Base-by-base conservation (phyloP, 345 rosid genomes). In the Carallia pectinifolia region DNA sequence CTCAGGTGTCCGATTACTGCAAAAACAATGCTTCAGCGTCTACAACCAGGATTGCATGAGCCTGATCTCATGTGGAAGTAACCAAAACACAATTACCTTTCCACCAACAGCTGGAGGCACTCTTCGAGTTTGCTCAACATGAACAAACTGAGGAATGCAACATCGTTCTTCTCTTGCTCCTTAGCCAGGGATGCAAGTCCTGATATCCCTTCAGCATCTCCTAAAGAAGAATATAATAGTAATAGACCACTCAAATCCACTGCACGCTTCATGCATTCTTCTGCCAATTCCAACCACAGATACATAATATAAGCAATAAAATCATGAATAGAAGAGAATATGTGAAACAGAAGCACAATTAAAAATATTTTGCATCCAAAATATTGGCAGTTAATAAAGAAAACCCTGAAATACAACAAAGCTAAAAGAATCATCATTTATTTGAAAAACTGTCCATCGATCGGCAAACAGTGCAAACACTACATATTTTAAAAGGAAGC, bases 1-100 rank as follows among this genome's bases (percentile, higher is more conserved):
- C 86, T 96, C 99, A 15, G 99, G 99, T 85, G 90, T 89, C 80
- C 99, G 97, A 79, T 92, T 92, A 77, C 99, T 96, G 83, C 76
- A 81, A 70, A 59, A 69, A 67, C 74, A 78, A 74, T 62, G 59
- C 58, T 68, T 72, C 39, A 80, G 56, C 71, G 63, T 33, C 67
- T 19, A 67, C 19, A 50, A 74, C 52, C 47, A 48, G 29, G 64
- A 70, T 58, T 52, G 36, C 61, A 74, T 48, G 38, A 67, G 15
- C 47, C 31, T 58, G 47, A 50, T 53, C 6, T 66, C 47, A 62
- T 17, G 15, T 61, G 29, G 71, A 72, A 58, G 54, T 48, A 71
- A 66, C 37, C 39, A 64, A 59, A 59, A 38, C 10, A 70, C 64
- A 70, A 78, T 65, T 86, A 87, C 99, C 97, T 90, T 77, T 90